These are phyloP conservation scores for Apophysomyces ossiformis DNA, from an alignment of 371 early-diverging fungal species.

Conservation along the genomic window DNA sequence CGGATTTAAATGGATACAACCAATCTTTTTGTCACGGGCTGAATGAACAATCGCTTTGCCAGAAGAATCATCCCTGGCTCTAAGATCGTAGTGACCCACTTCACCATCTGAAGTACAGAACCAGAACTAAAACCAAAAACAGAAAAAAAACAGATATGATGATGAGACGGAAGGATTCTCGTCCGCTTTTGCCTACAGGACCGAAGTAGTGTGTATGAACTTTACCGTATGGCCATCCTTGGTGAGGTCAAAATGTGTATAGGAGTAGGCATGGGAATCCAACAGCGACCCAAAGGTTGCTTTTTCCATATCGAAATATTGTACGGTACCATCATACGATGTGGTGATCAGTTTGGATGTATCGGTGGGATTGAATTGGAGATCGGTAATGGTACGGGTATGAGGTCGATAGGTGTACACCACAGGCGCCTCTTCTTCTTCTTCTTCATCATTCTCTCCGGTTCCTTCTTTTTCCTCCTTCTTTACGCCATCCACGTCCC, in stretches of 20 bases:
- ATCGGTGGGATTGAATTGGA: conserved; percentile 59
- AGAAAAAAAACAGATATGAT: not conserved
- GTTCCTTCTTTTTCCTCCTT: conserved; percentile 46
- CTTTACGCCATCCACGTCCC: conserved; percentile 58
- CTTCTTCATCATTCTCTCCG: conserved; percentile 32
- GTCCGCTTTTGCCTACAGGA: too few species aligned
- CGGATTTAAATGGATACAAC: conserved; percentile 74
- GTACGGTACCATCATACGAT: conserved; percentile 72
- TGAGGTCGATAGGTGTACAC: conserved; percentile 67
- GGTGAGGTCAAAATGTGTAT: conserved; percentile 52
- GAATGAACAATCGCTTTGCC: conserved; percentile 7
- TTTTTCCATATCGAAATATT: conserved; percentile 64
- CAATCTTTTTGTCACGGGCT: conserved; percentile 68
- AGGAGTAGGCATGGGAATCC: conserved; percentile 27
- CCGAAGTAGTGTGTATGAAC: not conserved
- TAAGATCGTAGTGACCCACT: conserved; percentile 56
- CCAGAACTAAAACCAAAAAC: conserved; percentile 52
- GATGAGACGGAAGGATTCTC: not conserved
- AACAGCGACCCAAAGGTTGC: conserved; percentile 54
- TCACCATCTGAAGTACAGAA: conserved; percentile 68
- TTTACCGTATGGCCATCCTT: conserved; percentile 48
- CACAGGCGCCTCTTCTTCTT: conserved; percentile 51
- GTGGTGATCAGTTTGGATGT: conserved; percentile 57
- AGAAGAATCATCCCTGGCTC: not conserved
- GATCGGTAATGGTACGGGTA: conserved; percentile 54